A percentile compares a stretch with the other conserved stretches of the same genome.
Evolutionary conservation across 345 rosid species (phyloP).

Genomic region (Diplotaxis tenuifolia): DNA sequence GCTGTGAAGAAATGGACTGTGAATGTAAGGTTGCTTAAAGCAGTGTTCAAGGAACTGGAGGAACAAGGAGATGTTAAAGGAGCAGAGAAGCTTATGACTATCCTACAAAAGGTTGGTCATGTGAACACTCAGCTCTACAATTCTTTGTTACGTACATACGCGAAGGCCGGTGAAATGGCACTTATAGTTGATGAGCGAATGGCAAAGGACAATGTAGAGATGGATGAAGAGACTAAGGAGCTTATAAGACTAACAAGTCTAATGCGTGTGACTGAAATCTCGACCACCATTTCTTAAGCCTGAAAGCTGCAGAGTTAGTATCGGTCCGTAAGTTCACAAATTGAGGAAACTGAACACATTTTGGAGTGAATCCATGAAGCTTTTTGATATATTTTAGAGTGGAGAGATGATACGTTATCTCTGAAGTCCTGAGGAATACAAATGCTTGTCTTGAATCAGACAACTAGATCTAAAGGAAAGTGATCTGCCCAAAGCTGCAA

Average conservation of each 20-base stretch:
- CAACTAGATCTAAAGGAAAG: not conserved
- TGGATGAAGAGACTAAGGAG: slow-evolving; percentile 61
- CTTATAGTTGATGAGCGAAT: slow-evolving; percentile 66
- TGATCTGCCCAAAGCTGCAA: slow-evolving; percentile 10
- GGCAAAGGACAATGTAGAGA: slow-evolving; percentile 59
- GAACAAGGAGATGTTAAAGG: slow-evolving; percentile 55
- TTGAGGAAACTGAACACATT: not conserved
- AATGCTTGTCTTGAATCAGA: not conserved
- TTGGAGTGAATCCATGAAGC: not conserved
- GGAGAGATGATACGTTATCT: not conserved
- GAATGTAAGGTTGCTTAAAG: slow-evolving; percentile 50
- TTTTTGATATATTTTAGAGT: not conserved
- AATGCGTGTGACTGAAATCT: slow-evolving; percentile 62
- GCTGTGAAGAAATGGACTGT: slow-evolving; percentile 69
- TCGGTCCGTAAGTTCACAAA: not conserved
- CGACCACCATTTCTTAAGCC: slow-evolving; percentile 37
- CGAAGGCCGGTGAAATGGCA: slow-evolving; percentile 78
- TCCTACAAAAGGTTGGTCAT: slow-evolving; percentile 62
- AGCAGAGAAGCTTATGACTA: slow-evolving; percentile 64
- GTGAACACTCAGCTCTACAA: slow-evolving; percentile 64
- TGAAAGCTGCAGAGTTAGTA: not conserved
- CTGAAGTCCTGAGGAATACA: not conserved
- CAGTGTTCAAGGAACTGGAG: slow-evolving; percentile 53
- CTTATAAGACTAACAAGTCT: slow-evolving; percentile 60
- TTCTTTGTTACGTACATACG: slow-evolving; percentile 67